phyloP scores from a whole-genome alignment of 1,284 basidiomycete species.

The Boletus subluridellus region DNA sequence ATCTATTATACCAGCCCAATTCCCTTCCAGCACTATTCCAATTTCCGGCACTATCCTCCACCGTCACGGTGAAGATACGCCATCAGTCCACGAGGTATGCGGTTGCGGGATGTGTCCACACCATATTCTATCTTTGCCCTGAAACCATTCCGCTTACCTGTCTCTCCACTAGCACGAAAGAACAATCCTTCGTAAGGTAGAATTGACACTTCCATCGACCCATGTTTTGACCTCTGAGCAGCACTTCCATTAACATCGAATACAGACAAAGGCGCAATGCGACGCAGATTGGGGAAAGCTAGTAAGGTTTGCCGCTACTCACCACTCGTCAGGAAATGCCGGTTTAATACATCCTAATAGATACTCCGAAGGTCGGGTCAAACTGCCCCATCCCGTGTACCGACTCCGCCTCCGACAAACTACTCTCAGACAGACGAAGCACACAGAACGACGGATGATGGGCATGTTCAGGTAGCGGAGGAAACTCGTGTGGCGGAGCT shows the following conservation, averaged over 20 bases:
- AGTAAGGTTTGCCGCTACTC: background rate
- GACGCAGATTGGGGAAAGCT: background rate
- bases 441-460: background rate
- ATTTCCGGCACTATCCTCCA: no score
- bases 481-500: no score
- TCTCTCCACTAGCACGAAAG: background rate
- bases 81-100: no score
- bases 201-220: background rate
- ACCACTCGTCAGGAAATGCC: background rate
- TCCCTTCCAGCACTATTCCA: no score
- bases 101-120: no score
- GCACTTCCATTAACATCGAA: background rate
- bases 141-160: background rate
- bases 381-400: no score
- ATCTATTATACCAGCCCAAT: no score
- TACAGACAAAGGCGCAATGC: background rate
- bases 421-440: background rate
- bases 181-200: background rate
- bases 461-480: no score
- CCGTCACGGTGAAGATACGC: no score
- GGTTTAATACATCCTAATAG: background rate
- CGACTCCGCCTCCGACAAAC: no score
- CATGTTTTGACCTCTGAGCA: background rate
- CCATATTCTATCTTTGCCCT: background rate
- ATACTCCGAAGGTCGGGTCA: background rate